A percentile compares a stretch with the other conserved stretches of the same genome.
Conservation (phyloP, 225 moss, liverwort and hornwort species). For the Anthoceros angustus region DNA sequence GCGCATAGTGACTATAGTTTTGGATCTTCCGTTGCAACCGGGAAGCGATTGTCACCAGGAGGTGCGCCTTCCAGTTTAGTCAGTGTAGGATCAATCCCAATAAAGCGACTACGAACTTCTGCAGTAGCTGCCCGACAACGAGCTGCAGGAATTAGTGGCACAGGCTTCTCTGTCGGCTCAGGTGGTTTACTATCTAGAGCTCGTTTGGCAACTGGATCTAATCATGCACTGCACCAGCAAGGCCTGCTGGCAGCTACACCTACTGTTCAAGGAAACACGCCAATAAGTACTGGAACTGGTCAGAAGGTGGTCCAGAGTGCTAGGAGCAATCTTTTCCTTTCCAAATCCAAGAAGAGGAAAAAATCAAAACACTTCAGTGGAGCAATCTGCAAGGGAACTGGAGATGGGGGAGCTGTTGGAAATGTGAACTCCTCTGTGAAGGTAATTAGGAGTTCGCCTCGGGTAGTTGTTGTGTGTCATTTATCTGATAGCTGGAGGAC, state of each 20-base stretch:
- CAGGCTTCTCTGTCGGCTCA: constrained; percentile 31
- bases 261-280: constrained; percentile 19
- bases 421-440: constrained; percentile 14
- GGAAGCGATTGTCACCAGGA: constrained; percentile 42
- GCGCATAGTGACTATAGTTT: constrained; percentile 24
- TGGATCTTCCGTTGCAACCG: constrained; percentile 52
- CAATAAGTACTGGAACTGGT: not conserved
- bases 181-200: constrained; percentile 25
- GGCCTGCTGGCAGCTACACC: constrained; percentile 3
- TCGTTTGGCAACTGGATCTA: constrained; percentile 20
- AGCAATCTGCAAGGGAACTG: not conserved
- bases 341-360: constrained; percentile 2
- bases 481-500: not conserved
- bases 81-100: constrained; percentile 51
- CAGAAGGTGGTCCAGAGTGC: constrained; percentile 1
- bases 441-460: not conserved
- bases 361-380: constrained; percentile 4
- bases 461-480: not conserved
- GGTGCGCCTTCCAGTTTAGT: constrained; percentile 21
- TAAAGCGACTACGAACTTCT: constrained; percentile 59
- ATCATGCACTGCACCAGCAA: constrained; percentile 25
- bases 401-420: constrained; percentile 9
- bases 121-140: constrained; percentile 27
- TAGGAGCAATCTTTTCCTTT: not conserved
- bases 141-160: constrained; percentile 24